Evolutionary conservation across 306 rosid species (phyloP).

Genomic region (Alnus glutinosa): DNA sequence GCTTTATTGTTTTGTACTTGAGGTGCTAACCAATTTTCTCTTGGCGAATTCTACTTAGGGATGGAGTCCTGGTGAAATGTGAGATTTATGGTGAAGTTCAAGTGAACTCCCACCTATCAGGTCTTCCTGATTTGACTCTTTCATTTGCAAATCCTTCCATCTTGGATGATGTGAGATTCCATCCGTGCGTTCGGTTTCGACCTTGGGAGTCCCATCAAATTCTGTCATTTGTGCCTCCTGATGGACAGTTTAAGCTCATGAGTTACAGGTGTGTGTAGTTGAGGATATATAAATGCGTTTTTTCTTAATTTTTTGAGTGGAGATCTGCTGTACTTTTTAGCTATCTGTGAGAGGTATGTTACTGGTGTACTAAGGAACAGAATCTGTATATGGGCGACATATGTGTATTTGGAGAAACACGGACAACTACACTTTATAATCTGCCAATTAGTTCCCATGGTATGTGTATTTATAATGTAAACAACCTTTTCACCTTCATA

Average conservation of each 20-base stretch:
- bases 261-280: slow-evolving; percentile 68
- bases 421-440: not conserved
- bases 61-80: slow-evolving; percentile 81
- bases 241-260: slow-evolving; percentile 92
- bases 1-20: slow-evolving; percentile 12
- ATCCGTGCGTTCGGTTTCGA: slow-evolving; percentile 82
- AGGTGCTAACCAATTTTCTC: slow-evolving; percentile 5
- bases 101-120: slow-evolving; percentile 89
- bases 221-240: slow-evolving; percentile 96
- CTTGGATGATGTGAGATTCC: slow-evolving; percentile 89
- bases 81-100: slow-evolving; percentile 90
- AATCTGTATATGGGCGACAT: not conserved
- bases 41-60: slow-evolving; percentile 52
- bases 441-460: slow-evolving; percentile 2
- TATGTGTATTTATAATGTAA: slow-evolving; percentile 1
- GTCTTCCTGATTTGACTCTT: slow-evolving; percentile 89
- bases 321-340: not conserved
- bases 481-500: slow-evolving; percentile 14
- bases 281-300: not conserved
- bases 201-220: slow-evolving; percentile 90
- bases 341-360: not conserved
- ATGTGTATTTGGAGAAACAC: slow-evolving; percentile 18
- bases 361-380: not conserved
- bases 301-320: slow-evolving; percentile 12
- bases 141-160: slow-evolving; percentile 85